Base-by-base conservation (phyloP, 2,329 filamentous ascomycete species). In the Hymenoscyphus infarciens region DNA sequence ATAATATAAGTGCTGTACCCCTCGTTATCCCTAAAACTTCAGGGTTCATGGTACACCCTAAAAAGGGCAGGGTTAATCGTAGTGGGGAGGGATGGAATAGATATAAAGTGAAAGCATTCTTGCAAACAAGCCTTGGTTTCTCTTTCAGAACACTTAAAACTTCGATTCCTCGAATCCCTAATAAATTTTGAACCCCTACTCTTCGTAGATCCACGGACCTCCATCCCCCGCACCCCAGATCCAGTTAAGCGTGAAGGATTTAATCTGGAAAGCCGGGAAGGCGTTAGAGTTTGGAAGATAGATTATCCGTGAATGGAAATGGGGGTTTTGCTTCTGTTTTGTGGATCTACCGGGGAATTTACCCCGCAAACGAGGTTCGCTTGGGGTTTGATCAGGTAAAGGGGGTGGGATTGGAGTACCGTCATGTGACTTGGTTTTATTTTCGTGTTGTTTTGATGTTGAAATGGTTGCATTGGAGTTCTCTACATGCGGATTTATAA, bases 251-350 rank as follows among this genome's bases (percentile, higher is more conserved):
- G 19, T 52, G 22, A 25, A 52, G 11, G 10, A 52, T 25, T 22
- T 22, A 52, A 22, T 52, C 45, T 22, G 39, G 45, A 22, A 52
- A 13, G 22, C 22, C 45, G 19, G 19, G 22, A 52, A 52, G 45
- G 25, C 11, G 5, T 25, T 25, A 8, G 10, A 22, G 11, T 22
- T 22, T 25, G 45, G 45, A 22, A 13, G 11, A 52, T 52, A 52
- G 45, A 52, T 52, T 52, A 52, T 52, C 45, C 45, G 45, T 52
- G 19, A 25, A 52, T 52, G 7, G 13, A 52, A 52, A 52, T 27
- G 45, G 19, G 13, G 10, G 10, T 52, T 52, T 52, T 2, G 8
- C 3, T 25, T 52, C 15, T 52, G 10, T 25, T 13, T 49, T 22
- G 45, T 25, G 45, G 45, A 52, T 52, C 45, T 4, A 13, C 19